phyloP scores from a whole-genome alignment of 805 yeast genomes.

The Pichia pseudocactophila region DNA sequence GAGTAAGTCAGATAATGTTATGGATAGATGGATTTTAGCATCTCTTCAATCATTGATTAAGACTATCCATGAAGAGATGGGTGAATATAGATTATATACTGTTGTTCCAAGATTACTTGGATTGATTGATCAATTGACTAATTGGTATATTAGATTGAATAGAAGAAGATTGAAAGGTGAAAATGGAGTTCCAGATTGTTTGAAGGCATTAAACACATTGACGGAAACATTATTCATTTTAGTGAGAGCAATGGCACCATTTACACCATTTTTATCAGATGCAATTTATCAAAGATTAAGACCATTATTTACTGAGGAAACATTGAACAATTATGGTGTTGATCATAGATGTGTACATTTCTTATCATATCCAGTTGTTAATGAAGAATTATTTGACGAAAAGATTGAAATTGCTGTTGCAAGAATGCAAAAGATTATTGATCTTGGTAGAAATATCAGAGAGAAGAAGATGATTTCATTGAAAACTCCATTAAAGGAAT shows the following conservation, averaged over 20 bases:
- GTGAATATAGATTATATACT: slow-evolving; percentile 80
- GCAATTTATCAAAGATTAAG: slow-evolving; percentile 73
- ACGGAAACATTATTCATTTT: slow-evolving; percentile 84
- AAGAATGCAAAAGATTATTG: slow-evolving; percentile 96
- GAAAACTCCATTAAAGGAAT: slow-evolving; percentile 86
- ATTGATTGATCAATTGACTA: slow-evolving; percentile 89
- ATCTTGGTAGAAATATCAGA: slow-evolving; percentile 91
- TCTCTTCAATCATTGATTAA: slow-evolving; percentile 87
- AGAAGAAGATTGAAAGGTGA: slow-evolving; percentile 97
- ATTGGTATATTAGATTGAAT: slow-evolving; percentile 98
- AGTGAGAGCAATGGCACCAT: slow-evolving; percentile 96
- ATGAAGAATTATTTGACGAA: slow-evolving; percentile 71
- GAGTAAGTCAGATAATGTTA: slow-evolving; percentile 68
- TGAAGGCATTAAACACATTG: slow-evolving; percentile 81
- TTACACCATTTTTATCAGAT: slow-evolving; percentile 94
- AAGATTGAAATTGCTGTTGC: slow-evolving; percentile 80
- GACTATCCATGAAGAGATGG: slow-evolving; percentile 86
- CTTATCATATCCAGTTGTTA: slow-evolving; percentile 80
- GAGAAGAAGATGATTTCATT: slow-evolving; percentile 90
- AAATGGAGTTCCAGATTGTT: slow-evolving; percentile 75
- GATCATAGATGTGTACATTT: slow-evolving; percentile 88
- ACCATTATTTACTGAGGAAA: slow-evolving; percentile 50
- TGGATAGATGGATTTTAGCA: slow-evolving; percentile 97
- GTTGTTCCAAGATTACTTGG: slow-evolving; percentile 89
- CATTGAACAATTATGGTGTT: slow-evolving; percentile 38